These are phyloP conservation scores for Hemisphaericaspora xylanilytica DNA, from an alignment of 1,139 yeast genomes.

Conservation along the genomic window DNA sequence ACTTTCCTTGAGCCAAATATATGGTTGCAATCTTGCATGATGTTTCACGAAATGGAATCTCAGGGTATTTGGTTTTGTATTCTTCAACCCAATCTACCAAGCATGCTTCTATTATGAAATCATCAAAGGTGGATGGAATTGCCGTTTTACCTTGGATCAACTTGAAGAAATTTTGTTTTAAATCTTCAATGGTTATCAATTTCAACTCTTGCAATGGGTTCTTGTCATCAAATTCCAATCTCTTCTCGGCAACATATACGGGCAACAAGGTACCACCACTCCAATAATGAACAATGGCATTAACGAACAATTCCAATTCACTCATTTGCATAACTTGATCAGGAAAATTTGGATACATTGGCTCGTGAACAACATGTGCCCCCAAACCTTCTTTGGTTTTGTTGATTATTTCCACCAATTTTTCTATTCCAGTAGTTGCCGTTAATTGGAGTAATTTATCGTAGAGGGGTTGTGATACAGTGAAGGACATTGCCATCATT, in stretches of 20 bases:
- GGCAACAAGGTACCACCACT: slow-evolving; percentile 7
- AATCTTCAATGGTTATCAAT: slow-evolving; percentile 4
- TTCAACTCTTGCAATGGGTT: slow-evolving; percentile 1
- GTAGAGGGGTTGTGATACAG: neutral
- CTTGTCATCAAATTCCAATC: slow-evolving; percentile 8
- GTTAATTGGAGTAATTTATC: neutral
- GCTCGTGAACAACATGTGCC: slow-evolving; percentile 5
- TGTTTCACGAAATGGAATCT: slow-evolving; percentile 14
- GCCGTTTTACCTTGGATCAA: slow-evolving; percentile 10
- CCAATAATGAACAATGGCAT: slow-evolving; percentile 12
- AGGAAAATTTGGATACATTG: slow-evolving; percentile 13
- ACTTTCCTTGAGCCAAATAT: slow-evolving; percentile 6
- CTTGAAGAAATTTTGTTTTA: slow-evolving; percentile 9
- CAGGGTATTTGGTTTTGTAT: slow-evolving; percentile 2
- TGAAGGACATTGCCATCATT: slow-evolving; percentile 1
- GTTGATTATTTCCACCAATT: neutral
- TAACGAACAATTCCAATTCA: slow-evolving; percentile 7
- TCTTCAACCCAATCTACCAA: slow-evolving; percentile 8
- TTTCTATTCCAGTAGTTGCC: neutral
- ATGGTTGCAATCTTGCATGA: slow-evolving; percentile 10
- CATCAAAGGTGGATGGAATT: slow-evolving; percentile 4
- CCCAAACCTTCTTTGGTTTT: slow-evolving; percentile 3
- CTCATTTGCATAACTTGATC: slow-evolving; percentile 11
- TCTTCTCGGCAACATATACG: slow-evolving; percentile 3
- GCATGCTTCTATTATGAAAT: slow-evolving; percentile 8